Conservation (phyloP, 257 asterid species). For the Oldenlandia corymbosa region DNA sequence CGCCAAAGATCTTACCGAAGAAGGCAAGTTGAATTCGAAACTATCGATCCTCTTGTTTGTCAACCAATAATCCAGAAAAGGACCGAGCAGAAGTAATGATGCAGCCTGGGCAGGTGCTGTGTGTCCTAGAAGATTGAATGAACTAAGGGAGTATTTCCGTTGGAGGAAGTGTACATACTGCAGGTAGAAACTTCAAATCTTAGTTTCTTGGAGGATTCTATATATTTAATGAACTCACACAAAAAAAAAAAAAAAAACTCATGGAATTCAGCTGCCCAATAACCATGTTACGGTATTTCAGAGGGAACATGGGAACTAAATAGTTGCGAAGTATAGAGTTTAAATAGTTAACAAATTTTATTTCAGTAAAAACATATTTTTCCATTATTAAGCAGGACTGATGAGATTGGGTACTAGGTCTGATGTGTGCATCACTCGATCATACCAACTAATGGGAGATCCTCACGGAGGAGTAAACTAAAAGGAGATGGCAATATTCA, state of each 20-base stretch:
- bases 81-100: conserved; percentile 75
- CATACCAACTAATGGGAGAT: background rate
- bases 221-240: conserved; percentile 3
- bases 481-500: background rate
- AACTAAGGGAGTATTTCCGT: conserved; percentile 86
- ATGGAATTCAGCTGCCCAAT: background rate
- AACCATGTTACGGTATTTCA: too few relatives aligned
- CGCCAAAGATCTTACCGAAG: conserved; percentile 48
- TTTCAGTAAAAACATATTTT: background rate
- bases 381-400: background rate
- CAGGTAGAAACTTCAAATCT: conserved; percentile 26
- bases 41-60: conserved; percentile 82
- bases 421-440: background rate
- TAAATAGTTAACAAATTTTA: background rate
- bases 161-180: conserved; percentile 98
- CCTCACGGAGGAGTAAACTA: background rate
- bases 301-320: too few relatives aligned
- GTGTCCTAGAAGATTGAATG: conserved; percentile 97
- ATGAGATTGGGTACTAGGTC: background rate
- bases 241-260: background rate
- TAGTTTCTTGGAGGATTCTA: conserved; percentile 19
- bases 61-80: conserved; percentile 94
- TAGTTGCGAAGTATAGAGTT: background rate
- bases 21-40: conserved; percentile 50
- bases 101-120: conserved; percentile 98